Evolutionary conservation across 805 yeast species (phyloP), one percentile per base, ranked within the genome.

Genomic region (Metschnikowia aberdeeniae): DNA sequence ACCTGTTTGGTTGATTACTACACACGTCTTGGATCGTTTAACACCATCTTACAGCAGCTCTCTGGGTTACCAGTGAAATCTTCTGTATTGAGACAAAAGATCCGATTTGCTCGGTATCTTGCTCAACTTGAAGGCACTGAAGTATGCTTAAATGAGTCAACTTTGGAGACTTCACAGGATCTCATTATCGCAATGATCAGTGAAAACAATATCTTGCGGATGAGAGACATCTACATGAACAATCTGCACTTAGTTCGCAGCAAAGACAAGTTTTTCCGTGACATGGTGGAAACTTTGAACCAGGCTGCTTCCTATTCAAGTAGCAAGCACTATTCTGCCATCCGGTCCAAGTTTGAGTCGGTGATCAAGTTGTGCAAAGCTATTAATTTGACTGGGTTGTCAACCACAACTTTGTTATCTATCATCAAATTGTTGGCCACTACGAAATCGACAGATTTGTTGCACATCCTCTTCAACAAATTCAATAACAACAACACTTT

Each of bases 381-480:
- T 10, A 43, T 58, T 3, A 43, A 50, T 3, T 42, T 60, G 36
- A 53, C 45, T 11, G 39, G 45, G 12, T 42, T 70, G 17, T 52
- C 62, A 1, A 50, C 56, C 4, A 50, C 47, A 7, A 62, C 63
- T 24, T 58, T 70, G 33, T 30, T 41, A 6, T 47, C 47, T 9
- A 40, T 68, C 2, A 56, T 70, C 28, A 45, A 56, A 24, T 54
- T 67, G 12, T 57, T 70, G 42, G 51, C 68, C 0, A 34, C 46
- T 1, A 50, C 49, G 12, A 51, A 59, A 17, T 58, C 64, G 7
- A 52, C 41, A 8, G 60, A 57, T 5, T 36, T 55, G 5, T 55
- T 68, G 45, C 58, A 58, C 38, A 44, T 66, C 22, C 46, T 70
- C 14, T 45, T 65, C 40, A 54, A 50, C 36, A 66, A 67, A 49